Evolutionary conservation across 2,329 filamentous ascomycete genomes (phyloP), one percentile per base, ranked within the genome.

Genomic region (Epichloe sibirici): DNA sequence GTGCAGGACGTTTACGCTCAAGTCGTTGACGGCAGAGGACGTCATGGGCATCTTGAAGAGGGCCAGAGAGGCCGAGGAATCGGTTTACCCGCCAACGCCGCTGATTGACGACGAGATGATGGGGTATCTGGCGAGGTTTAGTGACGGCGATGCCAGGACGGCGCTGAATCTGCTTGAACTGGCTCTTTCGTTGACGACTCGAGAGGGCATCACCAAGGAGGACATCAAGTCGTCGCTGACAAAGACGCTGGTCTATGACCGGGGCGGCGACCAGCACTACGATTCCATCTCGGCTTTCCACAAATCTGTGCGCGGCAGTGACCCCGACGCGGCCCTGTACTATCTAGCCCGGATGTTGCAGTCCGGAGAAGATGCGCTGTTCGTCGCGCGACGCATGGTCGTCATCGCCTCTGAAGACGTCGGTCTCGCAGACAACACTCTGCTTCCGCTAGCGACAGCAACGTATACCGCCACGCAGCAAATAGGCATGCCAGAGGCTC

Each of bases 251-350:
- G 90, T 97, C 13, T 97, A 97, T 69, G 93, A 98, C 68, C 83
- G 93, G 51, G 88, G 87, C 0, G 91, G 93, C 50, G 93, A 98
- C 68, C 89, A 95, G 66, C 93, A 97, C 70, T 98, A 97, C 72
- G 91, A 98, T 65, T 93, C 88, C 51, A 97, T 98, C 62, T 95
- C 88, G 1, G 93, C 93, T 34, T 93, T 97, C 61, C 93, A 97
- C 76, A 98, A 98, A 63, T 90, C 90, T 2, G 84, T 97, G 9
- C 86, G 93, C 45, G 93, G 93, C 42, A 86, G 82, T 52, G 85
- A 96, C 62, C 69, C 91, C 0, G 87, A 97, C 66, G 93, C 91
- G 0, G 79, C 91, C 0, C 77, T 98, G 1, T 98, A 97, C 72
- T 98, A 97, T 66, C 81, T 98, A 2, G 88, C 88, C 0, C 85